Percentiles rank a stretch among this genome's conserved stretches.
Evolutionary conservation across 1,139 yeast genomes (phyloP).

Genomic region (Tardiomyces digboiensis): DNA sequence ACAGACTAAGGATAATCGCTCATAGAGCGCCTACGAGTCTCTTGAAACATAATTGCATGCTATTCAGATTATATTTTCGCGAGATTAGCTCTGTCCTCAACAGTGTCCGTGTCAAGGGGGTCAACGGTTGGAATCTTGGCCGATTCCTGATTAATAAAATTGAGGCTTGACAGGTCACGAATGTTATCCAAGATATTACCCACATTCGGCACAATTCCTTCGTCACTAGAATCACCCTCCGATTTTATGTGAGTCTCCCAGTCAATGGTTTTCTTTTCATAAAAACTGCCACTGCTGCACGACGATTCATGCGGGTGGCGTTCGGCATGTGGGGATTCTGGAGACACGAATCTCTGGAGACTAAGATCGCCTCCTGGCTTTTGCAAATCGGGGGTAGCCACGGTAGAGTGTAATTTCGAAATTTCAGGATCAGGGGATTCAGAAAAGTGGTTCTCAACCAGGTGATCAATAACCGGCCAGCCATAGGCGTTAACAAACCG

Average conservation of each 20-base stretch:
- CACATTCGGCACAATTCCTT: slow-evolving; percentile 18
- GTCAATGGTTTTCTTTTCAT: slow-evolving; percentile 6
- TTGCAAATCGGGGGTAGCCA: not conserved
- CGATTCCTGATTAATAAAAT: not conserved
- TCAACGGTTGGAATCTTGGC: not conserved
- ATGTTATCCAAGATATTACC: slow-evolving; percentile 19
- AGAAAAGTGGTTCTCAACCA: slow-evolving; percentile 56
- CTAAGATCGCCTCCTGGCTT: not conserved
- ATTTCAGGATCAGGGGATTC: not conserved
- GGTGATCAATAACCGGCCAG: slow-evolving; percentile 85
- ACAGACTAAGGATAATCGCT: too few relatives aligned
- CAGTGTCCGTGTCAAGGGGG: not conserved
- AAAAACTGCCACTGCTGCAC: not conserved
- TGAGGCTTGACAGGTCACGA: slow-evolving; percentile 14
- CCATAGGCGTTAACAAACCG: slow-evolving; percentile 93
- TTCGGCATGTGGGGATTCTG: not conserved
- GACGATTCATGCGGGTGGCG: not conserved
- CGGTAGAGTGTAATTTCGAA: not conserved
- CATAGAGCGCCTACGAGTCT: too few relatives aligned
- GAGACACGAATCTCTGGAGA: not conserved
- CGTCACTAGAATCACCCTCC: slow-evolving; percentile 19
- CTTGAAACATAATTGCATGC: not conserved
- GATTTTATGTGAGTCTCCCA: slow-evolving; percentile 18
- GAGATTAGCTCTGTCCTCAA: not conserved
- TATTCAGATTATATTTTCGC: not conserved